A percentile compares a stretch with the other conserved stretches of the same genome.
Evolutionary conservation across 2,329 filamentous ascomycete genomes (phyloP).

Genomic region (Ophiostoma populinum): DNA sequence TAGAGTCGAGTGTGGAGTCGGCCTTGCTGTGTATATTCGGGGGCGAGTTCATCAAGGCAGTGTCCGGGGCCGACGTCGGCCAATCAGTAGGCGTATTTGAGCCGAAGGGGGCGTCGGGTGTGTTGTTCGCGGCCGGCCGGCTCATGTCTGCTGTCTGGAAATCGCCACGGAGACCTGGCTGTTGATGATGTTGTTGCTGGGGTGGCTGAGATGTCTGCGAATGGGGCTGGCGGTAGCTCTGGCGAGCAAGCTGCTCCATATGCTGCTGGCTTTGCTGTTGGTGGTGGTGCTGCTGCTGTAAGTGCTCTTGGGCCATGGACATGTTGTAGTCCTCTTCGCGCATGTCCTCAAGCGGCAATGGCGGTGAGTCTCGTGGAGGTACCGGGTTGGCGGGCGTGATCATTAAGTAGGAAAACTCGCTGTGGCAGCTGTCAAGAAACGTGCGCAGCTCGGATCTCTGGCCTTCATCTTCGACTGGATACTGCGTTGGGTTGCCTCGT

Average conservation of each 20-base stretch:
- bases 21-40: too few relatives aligned
- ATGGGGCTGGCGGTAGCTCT: background rate
- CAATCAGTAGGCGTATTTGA: too few relatives aligned
- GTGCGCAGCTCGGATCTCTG: slow-evolving; percentile 36
- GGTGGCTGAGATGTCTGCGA: slow-evolving; percentile 14
- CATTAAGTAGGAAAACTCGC: slow-evolving; percentile 52
- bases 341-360: slow-evolving; percentile 40
- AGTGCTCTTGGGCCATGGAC: slow-evolving; percentile 22
- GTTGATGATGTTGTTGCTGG: slow-evolving; percentile 23
- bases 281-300: slow-evolving; percentile 26
- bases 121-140: too few relatives aligned
- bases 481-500: slow-evolving; percentile 28
- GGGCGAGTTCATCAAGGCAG: too few relatives aligned
- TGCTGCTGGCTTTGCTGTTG: slow-evolving; percentile 16
- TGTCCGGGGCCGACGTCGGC: too few relatives aligned
- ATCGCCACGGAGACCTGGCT: too few relatives aligned
- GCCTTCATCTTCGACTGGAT: slow-evolving; percentile 29
- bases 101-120: too few relatives aligned
- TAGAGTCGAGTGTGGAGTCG: slow-evolving; percentile 10
- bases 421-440: slow-evolving; percentile 47
- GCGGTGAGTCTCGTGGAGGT: slow-evolving; percentile 42
- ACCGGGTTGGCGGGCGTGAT: slow-evolving; percentile 47
- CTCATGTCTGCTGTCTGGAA: slow-evolving; percentile 13
- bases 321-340: slow-evolving; percentile 36
- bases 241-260: background rate